Evolutionary conservation across 257 asterid genomes (phyloP).

Genomic region (Solanum medicagineum): DNA sequence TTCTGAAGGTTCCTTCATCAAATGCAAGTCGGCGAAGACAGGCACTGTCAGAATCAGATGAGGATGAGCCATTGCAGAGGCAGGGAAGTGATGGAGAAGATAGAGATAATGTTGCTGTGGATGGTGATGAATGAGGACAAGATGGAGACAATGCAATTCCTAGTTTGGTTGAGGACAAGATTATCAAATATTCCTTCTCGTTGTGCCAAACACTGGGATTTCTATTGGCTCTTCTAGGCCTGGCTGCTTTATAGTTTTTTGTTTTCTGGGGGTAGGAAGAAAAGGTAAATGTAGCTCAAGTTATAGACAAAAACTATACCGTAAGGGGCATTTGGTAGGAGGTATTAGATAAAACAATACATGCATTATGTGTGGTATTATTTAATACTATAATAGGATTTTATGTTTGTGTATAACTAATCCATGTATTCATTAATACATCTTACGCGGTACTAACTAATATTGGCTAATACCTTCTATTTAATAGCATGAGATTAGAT

Average conservation of each 20-base stretch:
- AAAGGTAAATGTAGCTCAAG: background rate
- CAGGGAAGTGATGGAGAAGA: conserved; percentile 43
- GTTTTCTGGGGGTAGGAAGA: background rate
- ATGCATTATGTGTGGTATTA: no score
- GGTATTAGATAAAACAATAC: no score
- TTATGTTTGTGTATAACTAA: no score
- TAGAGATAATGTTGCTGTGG: conserved; percentile 15
- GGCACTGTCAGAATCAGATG: conserved; percentile 84
- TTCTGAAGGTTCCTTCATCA: conserved; percentile 41
- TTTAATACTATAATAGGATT: no score
- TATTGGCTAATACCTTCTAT: no score
- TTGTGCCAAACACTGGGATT: background rate
- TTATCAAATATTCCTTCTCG: background rate
- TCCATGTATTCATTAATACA: no score
- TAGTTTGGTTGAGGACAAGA: background rate
- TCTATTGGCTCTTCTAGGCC: background rate
- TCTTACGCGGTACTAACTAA: no score
- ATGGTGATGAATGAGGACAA: conserved; percentile 24
- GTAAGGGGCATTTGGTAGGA: no score
- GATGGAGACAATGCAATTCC: background rate
- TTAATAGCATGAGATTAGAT: no score
- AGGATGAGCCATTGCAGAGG: conserved; percentile 46
- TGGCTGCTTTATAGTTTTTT: background rate
- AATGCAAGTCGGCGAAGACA: conserved; percentile 38
- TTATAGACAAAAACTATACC: background rate